These are phyloP conservation scores for Cichorium intybus DNA, from an alignment of 140 eudicot genomes.

Conservation along the genomic window DNA sequence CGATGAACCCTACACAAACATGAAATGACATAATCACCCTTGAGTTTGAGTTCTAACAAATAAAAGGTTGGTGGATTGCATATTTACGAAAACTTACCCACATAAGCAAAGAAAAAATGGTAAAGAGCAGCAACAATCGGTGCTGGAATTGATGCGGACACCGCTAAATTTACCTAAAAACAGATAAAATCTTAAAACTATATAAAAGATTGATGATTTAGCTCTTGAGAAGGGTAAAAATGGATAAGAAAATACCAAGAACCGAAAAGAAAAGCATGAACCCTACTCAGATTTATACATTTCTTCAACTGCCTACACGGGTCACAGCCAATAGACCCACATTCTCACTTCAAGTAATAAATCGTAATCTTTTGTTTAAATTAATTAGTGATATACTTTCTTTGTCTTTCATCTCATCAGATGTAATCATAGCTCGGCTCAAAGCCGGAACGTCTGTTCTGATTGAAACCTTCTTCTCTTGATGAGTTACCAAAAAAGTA, in stretches of 20 bases:
- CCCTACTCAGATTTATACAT: conserved; percentile 88
- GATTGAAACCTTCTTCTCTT: too few relatives aligned
- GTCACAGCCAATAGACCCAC: conserved; percentile 88
- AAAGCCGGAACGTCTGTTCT: too few relatives aligned
- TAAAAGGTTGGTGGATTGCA: not conserved
- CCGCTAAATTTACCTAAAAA: conserved; percentile 85
- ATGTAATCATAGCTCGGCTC: too few relatives aligned
- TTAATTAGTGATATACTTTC: too few relatives aligned
- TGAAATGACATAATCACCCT: conserved; percentile 12
- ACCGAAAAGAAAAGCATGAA: conserved; percentile 96
- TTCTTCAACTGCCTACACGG: conserved; percentile 95
- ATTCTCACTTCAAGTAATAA: conserved; percentile 63
- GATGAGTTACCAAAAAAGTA: too few relatives aligned
- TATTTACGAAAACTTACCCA: conserved; percentile 50
- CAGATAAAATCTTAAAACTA: not conserved
- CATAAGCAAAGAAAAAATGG: conserved; percentile 83
- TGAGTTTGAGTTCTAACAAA: not conserved
- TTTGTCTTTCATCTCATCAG: too few relatives aligned
- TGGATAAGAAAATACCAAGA: conserved; percentile 47
- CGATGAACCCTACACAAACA: conserved; percentile 51
- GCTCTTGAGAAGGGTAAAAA: not conserved
- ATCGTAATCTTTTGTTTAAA: not conserved
- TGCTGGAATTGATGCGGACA: conserved; percentile 88
- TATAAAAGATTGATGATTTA: not conserved
- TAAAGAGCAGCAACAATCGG: conserved; percentile 84